A percentile compares a stretch with the other conserved stretches of the same genome.
Conservation (phyloP, 148 eudicot genomes). For the Vaccinium corymbosum region DNA sequence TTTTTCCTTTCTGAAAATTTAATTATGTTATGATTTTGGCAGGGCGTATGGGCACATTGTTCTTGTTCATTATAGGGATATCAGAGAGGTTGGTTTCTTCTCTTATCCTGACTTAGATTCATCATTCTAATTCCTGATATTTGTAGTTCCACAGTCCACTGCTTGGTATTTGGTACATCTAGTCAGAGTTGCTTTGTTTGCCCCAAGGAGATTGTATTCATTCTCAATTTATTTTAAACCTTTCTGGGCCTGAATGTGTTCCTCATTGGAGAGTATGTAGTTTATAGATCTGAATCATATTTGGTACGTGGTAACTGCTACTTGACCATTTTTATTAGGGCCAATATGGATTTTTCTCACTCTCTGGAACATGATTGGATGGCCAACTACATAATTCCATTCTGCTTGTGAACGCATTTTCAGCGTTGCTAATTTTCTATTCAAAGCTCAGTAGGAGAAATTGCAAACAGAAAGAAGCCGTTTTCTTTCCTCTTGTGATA, state of each 20-base stretch:
- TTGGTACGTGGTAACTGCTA: neutral
- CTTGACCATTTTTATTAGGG: neutral
- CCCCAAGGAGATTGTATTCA: neutral
- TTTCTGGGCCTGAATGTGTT: conserved; percentile 1
- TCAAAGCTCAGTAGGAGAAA: neutral
- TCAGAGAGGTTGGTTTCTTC: conserved; percentile 52
- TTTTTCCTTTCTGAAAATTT: neutral
- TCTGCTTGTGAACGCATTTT: neutral
- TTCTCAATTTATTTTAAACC: neutral
- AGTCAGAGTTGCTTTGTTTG: neutral
- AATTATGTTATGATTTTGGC: conserved; percentile 13
- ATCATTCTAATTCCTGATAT: neutral
- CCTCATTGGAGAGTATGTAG: neutral
- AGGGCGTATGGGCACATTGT: conserved; percentile 92
- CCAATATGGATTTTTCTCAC: neutral
- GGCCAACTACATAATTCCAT: neutral
- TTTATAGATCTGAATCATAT: neutral
- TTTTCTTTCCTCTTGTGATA: neutral
- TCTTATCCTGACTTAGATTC: neutral
- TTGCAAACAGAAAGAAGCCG: neutral
- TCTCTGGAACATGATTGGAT: neutral
- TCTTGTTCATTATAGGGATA: conserved; percentile 94
- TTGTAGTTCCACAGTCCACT: neutral
- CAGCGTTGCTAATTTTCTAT: neutral
- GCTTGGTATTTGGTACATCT: neutral